Evolutionary conservation across 345 rosid genomes (phyloP).

Genomic region (Hirschfeldia incana): DNA sequence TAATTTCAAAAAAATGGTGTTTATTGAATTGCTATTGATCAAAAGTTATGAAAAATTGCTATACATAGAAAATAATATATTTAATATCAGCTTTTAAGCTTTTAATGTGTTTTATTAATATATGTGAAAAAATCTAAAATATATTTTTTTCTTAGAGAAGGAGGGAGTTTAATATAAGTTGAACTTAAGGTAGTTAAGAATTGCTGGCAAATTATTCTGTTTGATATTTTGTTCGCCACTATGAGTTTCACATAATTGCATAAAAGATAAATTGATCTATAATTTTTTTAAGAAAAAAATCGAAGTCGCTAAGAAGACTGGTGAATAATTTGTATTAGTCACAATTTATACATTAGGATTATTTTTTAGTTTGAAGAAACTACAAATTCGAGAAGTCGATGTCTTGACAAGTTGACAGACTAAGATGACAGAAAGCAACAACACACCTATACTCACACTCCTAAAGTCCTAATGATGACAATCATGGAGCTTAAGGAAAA

Average conservation of each 20-base stretch:
- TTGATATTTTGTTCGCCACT: background rate
- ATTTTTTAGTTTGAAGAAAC: background rate
- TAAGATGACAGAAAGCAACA: constrained; percentile 23
- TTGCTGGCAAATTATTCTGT: background rate
- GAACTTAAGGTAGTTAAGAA: background rate
- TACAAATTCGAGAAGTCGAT: background rate
- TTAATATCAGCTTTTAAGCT: too few relatives aligned
- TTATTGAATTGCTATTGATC: too few relatives aligned
- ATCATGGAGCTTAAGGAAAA: constrained; percentile 36
- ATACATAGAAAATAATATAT: too few relatives aligned
- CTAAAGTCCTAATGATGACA: constrained; percentile 31
- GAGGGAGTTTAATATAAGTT: background rate
- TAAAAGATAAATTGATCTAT: background rate
- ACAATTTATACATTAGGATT: background rate
- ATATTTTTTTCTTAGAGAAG: too few relatives aligned
- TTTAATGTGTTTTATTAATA: too few relatives aligned
- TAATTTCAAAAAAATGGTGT: too few relatives aligned
- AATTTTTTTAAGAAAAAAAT: background rate
- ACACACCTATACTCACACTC: constrained; percentile 10
- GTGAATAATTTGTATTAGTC: background rate
- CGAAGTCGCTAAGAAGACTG: background rate
- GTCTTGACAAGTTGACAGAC: background rate
- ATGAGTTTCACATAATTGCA: background rate
- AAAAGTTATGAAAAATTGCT: too few relatives aligned
- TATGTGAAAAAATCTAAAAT: too few relatives aligned